These are phyloP conservation scores for Cinchona pubescens DNA, from an alignment of 257 asterid genomes.

Conservation along the genomic window DNA sequence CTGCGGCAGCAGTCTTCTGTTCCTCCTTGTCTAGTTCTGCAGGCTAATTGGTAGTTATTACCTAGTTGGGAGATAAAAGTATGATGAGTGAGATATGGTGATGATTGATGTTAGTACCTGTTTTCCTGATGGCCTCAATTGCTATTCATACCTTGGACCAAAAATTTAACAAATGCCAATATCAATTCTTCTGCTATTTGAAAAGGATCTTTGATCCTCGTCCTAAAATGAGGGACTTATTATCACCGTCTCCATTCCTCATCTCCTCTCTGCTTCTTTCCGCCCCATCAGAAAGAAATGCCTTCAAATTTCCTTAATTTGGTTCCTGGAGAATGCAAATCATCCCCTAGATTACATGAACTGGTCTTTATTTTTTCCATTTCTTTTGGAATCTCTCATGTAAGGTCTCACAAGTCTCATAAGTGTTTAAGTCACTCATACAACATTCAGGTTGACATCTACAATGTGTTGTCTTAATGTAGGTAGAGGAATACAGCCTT, in stretches of 20 bases:
- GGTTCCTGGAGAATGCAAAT: background rate
- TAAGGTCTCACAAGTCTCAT: background rate
- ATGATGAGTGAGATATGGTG: background rate
- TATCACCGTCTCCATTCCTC: background rate
- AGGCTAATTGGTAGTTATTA: background rate
- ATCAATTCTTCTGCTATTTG: background rate
- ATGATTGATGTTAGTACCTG: background rate
- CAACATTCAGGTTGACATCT: background rate
- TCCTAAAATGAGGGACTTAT: background rate
- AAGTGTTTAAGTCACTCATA: background rate
- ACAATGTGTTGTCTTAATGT: constrained; percentile 16
- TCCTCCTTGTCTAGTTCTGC: background rate
- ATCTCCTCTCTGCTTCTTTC: background rate
- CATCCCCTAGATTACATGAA: background rate
- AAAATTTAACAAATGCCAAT: background rate
- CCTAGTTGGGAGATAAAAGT: background rate
- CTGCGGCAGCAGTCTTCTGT: background rate
- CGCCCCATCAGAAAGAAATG: background rate
- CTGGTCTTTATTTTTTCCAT: background rate
- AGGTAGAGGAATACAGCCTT: constrained; percentile 82
- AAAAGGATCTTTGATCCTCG: background rate
- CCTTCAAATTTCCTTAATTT: background rate
- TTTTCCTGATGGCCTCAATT: background rate
- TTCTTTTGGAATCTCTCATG: background rate
- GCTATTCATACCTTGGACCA: background rate